Base-by-base conservation (phyloP, 2,329 filamentous ascomycete genomes). In the Fusarium verrucosum region DNA sequence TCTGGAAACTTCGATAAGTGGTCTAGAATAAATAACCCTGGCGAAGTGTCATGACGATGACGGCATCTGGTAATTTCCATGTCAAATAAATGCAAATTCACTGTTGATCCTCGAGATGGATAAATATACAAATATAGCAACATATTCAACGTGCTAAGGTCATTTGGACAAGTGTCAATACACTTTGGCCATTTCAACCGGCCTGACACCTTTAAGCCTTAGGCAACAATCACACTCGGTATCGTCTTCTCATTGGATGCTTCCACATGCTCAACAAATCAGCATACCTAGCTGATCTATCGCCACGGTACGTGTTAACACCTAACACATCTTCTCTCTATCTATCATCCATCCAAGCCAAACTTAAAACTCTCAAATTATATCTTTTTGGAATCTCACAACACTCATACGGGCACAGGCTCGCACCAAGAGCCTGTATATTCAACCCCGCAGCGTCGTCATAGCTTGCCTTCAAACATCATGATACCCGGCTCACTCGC, bases 401-500 rank as follows among this genome's bases (percentile, higher is more conserved):
- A 33, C 23, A 32, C 42, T 13, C 17, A 32, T 40, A 51, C 45
- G 37, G 43, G 62, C 58, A 25, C 30, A 30, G 46, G 47, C 47
- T 55, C 44, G 22, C 26, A 40, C 8, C 16, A 16, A 19, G 14
- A 38, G 13, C 19, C 25, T 25, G 30, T 36, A 44, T 38, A 43
- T 38, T 45, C 32, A n/a, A 49, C 38, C 11, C 37, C 32, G 40
- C 37, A 49, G n/a, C 49, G 37, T 36, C 49, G 37, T 36, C 38
- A 49, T 43, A 45, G 43, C 51, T 56, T 55, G 8, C 14, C 28
- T 14, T 16, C 28, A 42, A 37, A 47, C 38, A 66, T 33, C 54
- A 78, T 78, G 76, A 73, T 72, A 46, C 53, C 70, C 49, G 44
- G 66, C 44, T 57, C 49, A 11, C 38, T 73, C 37, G 44, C 65